Evolutionary conservation across 1,284 basidiomycete genomes (phyloP).

Genomic region (Fomitopsis schrenkii): DNA sequence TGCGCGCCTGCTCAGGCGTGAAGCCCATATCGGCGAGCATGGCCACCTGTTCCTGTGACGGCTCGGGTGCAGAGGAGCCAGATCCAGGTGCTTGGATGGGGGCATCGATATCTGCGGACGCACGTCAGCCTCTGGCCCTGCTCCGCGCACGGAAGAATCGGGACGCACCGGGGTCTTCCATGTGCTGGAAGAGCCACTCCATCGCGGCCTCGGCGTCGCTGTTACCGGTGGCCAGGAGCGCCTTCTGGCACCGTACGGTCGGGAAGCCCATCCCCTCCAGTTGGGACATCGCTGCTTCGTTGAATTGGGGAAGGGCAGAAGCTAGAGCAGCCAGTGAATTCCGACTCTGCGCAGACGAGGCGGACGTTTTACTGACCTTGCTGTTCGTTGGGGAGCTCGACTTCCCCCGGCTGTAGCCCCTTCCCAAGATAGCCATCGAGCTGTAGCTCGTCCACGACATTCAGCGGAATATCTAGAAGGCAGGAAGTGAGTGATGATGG

Average conservation of each 20-base stretch:
- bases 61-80: conserved; percentile 41
- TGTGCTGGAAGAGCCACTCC: conserved; percentile 94
- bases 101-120: conserved; percentile 73
- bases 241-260: conserved; percentile 78
- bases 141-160: neutral
- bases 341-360: neutral
- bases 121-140: neutral
- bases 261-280: conserved; percentile 91
- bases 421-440: conserved; percentile 72
- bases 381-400: conserved; percentile 61
- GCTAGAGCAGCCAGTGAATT: conserved; percentile 14
- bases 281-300: conserved; percentile 69
- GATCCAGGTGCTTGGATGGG: conserved; percentile 52
- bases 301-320: conserved; percentile 56
- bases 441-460: conserved; percentile 65
- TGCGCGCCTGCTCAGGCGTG: conserved; percentile 76
- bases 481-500: neutral
- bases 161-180: conserved; percentile 86
- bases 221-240: conserved; percentile 86
- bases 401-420: conserved; percentile 76
- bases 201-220: conserved; percentile 79
- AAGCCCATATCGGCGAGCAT: conserved; percentile 95
- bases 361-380: conserved; percentile 26
- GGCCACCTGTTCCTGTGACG: conserved; percentile 62
- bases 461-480: conserved; percentile 76